A percentile compares a stretch with the other conserved stretches of the same genome.
phyloP scores from a whole-genome alignment of 148 eudicot species.

The Chenopodium berlandieri region DNA sequence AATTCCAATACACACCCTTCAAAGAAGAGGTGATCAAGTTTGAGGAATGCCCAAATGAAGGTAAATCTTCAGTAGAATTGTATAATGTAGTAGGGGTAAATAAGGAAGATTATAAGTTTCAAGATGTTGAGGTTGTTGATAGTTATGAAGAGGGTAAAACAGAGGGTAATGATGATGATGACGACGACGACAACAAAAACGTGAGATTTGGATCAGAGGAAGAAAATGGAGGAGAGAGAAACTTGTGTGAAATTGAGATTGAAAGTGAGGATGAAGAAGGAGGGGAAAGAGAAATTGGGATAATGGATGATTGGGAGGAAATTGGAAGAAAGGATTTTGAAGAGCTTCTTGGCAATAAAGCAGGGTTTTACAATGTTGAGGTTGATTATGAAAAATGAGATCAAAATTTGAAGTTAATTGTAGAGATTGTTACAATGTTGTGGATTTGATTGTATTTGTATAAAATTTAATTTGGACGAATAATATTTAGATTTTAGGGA shows the following conservation, averaged over 20 bases:
- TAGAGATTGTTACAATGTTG: background rate
- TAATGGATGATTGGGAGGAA: slow-evolving; percentile 34
- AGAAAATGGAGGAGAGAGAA: slow-evolving; percentile 3
- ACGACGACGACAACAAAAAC: background rate
- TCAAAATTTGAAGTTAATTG: background rate
- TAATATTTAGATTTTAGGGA: background rate
- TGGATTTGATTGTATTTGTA: background rate
- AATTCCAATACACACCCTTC: slow-evolving; percentile 24
- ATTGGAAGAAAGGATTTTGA: slow-evolving; percentile 32
- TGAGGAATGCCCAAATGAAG: slow-evolving; percentile 14
- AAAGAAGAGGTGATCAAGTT: slow-evolving; percentile 25
- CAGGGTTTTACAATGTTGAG: background rate
- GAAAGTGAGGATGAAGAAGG: slow-evolving; percentile 21
- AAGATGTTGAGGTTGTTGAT: slow-evolving; percentile 1
- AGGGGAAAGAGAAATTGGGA: slow-evolving; percentile 11
- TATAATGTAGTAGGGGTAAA: slow-evolving; percentile 18
- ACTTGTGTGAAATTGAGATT: slow-evolving; percentile 28
- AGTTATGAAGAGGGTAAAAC: slow-evolving; percentile 4
- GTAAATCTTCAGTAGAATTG: slow-evolving; percentile 21
- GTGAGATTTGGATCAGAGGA: background rate
- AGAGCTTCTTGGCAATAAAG: slow-evolving; percentile 24
- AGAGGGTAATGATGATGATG: background rate
- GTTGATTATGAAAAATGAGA: background rate
- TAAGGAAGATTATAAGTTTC: slow-evolving; percentile 11
- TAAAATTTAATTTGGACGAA: slow-evolving; percentile 13